Percentiles rank a stretch among this genome's conserved stretches.
Conservation (phyloP, 2,329 filamentous ascomycete genomes). For the Daldinia sp. region DNA sequence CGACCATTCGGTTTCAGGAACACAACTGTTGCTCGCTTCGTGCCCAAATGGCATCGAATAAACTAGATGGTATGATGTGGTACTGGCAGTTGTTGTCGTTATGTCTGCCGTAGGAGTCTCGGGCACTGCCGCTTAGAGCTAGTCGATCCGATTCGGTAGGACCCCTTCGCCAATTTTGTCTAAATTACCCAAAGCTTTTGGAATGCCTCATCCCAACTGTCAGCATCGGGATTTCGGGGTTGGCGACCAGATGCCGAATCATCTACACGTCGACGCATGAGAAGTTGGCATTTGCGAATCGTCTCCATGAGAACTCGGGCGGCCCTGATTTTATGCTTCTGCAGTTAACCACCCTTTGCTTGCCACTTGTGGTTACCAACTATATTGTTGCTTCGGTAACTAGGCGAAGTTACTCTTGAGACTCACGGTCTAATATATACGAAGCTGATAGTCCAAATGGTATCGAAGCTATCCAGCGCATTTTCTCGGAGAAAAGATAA, state of each 20-base stretch:
- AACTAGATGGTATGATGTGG: background rate
- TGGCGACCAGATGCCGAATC: background rate
- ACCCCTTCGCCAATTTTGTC: background rate
- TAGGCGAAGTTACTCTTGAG: background rate
- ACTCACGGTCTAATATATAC: background rate
- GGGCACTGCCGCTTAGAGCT: background rate
- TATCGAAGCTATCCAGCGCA: constrained; percentile 5
- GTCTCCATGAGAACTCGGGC: background rate
- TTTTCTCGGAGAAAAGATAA: constrained; percentile 3
- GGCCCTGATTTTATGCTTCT: background rate
- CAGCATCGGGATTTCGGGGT: constrained; percentile 2
- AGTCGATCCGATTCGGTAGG: background rate
- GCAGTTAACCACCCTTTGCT: background rate
- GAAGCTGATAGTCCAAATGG: background rate
- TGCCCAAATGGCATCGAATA: background rate
- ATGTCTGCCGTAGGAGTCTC: background rate
- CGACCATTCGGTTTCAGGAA: background rate
- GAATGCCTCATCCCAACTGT: background rate
- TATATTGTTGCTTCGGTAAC: background rate
- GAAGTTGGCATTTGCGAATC: background rate
- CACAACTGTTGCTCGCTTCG: background rate
- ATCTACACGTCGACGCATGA: background rate
- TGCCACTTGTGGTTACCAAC: background rate
- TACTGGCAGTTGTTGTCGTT: background rate
- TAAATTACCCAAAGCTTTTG: background rate